Evolutionary conservation across 148 eudicot species (phyloP).

Genomic region (Rhododendron ovatum): DNA sequence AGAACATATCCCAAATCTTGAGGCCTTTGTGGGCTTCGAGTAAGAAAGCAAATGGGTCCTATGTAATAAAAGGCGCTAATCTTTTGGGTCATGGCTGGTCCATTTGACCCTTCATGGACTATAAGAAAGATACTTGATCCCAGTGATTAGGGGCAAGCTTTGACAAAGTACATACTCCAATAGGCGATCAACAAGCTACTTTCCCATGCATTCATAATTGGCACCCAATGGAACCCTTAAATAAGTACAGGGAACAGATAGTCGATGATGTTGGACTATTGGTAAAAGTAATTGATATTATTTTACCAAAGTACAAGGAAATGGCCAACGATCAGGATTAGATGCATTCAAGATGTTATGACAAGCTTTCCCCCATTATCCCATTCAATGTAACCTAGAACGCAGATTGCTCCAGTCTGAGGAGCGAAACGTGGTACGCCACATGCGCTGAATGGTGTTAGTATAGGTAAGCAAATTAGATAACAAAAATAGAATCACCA

Average conservation of each 20-base stretch:
- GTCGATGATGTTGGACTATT: not conserved
- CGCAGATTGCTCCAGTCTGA: not conserved
- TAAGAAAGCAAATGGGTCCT: not conserved
- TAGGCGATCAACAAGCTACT: not conserved
- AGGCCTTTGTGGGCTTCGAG: not conserved
- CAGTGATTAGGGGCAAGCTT: not conserved
- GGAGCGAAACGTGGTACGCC: not conserved
- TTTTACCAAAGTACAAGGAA: not conserved
- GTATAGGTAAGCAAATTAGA: not conserved
- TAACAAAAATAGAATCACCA: not conserved
- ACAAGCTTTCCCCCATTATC: not conserved
- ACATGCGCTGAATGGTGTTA: not conserved
- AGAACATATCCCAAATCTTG: not conserved
- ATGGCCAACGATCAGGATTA: not conserved
- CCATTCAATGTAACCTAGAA: not conserved
- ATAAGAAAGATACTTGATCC: not conserved
- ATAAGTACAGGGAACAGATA: not conserved
- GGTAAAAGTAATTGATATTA: not conserved
- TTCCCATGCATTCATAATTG: not conserved
- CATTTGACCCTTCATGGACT: not conserved
- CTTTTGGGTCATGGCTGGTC: not conserved
- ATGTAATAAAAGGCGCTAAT: not conserved
- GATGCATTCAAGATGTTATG: not conserved
- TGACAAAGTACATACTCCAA: not conserved
- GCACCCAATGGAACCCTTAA: not conserved